Evolutionary conservation across 2,329 filamentous ascomycete genomes (phyloP).

Genomic region (Aureobasidium sp.): DNA sequence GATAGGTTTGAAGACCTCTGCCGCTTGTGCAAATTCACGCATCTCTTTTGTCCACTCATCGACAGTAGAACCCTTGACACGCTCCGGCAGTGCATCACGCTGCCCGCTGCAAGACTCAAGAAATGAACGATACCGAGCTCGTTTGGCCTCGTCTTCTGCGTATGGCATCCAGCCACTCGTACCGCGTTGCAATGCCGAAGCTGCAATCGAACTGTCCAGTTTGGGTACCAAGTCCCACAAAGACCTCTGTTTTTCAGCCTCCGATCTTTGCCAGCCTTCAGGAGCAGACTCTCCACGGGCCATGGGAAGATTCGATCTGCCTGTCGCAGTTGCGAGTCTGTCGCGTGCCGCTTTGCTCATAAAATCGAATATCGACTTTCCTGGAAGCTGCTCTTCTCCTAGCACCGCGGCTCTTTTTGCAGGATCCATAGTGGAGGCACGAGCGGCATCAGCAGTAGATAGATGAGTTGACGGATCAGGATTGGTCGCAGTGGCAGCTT

Average conservation of each 20-base stretch:
- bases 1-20: slow-evolving; percentile 81
- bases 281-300: slow-evolving; percentile 66
- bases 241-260: slow-evolving; percentile 53
- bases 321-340: slow-evolving; percentile 65
- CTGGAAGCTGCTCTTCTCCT: slow-evolving; percentile 71
- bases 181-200: slow-evolving; percentile 37
- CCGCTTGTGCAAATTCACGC: slow-evolving; percentile 64
- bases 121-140: slow-evolving; percentile 70
- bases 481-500: slow-evolving; percentile 19
- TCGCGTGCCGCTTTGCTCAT: slow-evolving; percentile 70
- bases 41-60: slow-evolving; percentile 78
- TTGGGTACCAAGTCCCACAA: slow-evolving; percentile 39
- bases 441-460: slow-evolving; percentile 70
- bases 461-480: slow-evolving; percentile 34
- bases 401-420: slow-evolving; percentile 68
- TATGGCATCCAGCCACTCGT: slow-evolving; percentile 70
- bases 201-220: slow-evolving; percentile 34
- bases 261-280: slow-evolving; percentile 51
- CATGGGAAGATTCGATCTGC: slow-evolving; percentile 66
- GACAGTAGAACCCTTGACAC: slow-evolving; percentile 41
- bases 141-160: slow-evolving; percentile 69
- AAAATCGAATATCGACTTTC: slow-evolving; percentile 94
- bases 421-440: slow-evolving; percentile 64
- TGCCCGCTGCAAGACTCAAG: slow-evolving; percentile 67
- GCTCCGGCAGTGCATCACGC: slow-evolving; percentile 48